Base-by-base conservation (phyloP, 2,329 filamentous ascomycete species). In the Fusarium brevicatenulatum region DNA sequence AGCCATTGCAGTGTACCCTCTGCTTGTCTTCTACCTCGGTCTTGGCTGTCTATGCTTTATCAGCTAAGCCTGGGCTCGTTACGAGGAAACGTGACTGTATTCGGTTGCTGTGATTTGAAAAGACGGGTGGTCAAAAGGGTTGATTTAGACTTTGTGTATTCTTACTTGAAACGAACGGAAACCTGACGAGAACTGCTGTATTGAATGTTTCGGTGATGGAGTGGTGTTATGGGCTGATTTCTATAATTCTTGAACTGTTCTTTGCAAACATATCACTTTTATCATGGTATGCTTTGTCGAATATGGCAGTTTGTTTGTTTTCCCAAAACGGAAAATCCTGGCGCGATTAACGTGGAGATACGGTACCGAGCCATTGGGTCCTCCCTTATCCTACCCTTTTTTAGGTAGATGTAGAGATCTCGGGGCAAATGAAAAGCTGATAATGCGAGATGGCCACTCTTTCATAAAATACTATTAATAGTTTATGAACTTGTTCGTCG, bases 11-110 rank as follows among this genome's bases (percentile, higher is more conserved):
- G 95, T 99, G 28, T 99, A 97, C 80, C 96, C 96, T 63, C 86
- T 99, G 59, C 93, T 98, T 80, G 92, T 98, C 54, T 99, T 98
- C 83, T 99, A 99, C 83, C 86, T 98, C 65, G 93, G 93, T 39
- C 86, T 99, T 76, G 95, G 95, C 59, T 98, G 95, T 81, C 88
- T 99, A 68, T 99, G 96, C 87, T 98, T 98, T 83, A 97, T 99
- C 81, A 98, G 95, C 85, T 97, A 90, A 76, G 50, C 15, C 28
- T 40, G 30, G 42, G 39, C 52, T 37, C 40, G 6, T 18, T 23
- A 25, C 28, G 32, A 43, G 40, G 34, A 28, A 57, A 47, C 23
- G 44, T 12, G 8, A 36, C 42, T 36, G 13, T 30, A 50, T 53
- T 10, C 34, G 30, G 32, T 30, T 46, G 32, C 36, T 39, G 34